Evolutionary conservation across 345 rosid genomes (phyloP), one percentile per base, ranked within the genome.

Genomic region (Aurinia saxatilis): DNA sequence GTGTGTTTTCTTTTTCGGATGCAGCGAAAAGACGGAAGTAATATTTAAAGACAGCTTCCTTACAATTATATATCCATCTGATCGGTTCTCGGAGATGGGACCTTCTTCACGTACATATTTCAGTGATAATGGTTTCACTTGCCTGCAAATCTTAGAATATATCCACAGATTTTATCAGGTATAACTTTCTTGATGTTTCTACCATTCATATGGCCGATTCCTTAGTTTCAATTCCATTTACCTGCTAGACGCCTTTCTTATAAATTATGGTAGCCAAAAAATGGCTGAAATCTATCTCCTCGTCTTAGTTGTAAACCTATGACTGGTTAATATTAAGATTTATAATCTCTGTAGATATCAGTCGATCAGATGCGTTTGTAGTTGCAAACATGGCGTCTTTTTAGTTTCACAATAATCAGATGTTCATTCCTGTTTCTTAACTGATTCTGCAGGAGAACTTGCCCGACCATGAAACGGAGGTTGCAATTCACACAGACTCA

Each of bases 81-180:
- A 93, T 48, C 88, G 91, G 67, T 93, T 85, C 61, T 77, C 95
- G 10, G 99, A 90, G 76, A 85, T 87, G 81, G 96, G 99, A 21
- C 99, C 90, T 69, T 87, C 95, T 47, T 87, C 95, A 13, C 76
- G 81, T 67, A 85, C 97, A 0, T 90, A 82, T 81, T 93, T 93
- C 84, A 81, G 95, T 16, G 66, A 78, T 39, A 78, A 68, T 21
- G 95, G 98, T 42, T 92, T 89, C 65, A 85, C 87, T 3, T 82
- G 97, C 77, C 65, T 84, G 59, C 83, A 84, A 81, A 80, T 93
- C 71, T 63, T 90, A 53, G 84, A 90, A 78, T 68, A 75, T 21
- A 79, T 90, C 57, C 72, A 85, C 74, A 71, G 77, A 25, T 90
- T 87, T 72, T 93, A 93, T 67, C 99, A 93, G 97, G 99, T 89